These are phyloP conservation scores for Tubosaeta sp. DNA, from an alignment of 768 basidiomycete genomes.

Conservation along the genomic window DNA sequence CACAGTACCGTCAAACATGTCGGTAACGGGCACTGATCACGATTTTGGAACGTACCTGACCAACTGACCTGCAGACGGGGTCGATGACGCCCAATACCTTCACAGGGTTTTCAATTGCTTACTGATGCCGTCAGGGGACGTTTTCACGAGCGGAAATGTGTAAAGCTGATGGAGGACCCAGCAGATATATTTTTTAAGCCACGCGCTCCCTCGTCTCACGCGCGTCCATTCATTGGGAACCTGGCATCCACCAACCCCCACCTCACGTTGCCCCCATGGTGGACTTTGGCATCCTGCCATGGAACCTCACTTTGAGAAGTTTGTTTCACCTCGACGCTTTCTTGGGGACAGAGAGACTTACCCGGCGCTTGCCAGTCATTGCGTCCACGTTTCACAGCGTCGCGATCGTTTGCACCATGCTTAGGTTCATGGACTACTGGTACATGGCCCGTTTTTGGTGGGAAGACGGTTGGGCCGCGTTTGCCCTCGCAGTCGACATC, in stretches of 20 bases:
- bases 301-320: slow-evolving; percentile 16
- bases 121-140: not conserved
- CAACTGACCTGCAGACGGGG: too few species aligned
- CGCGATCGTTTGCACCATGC: slow-evolving; percentile 22
- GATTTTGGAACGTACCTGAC: too few species aligned
- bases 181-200: not conserved
- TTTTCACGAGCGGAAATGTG: not conserved
- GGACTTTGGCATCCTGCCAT: slow-evolving; percentile 1
- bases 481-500: slow-evolving; percentile 20
- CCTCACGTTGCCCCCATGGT: not conserved
- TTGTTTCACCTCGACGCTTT: not conserved
- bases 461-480: slow-evolving; percentile 26
- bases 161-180: not conserved
- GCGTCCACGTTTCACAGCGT: slow-evolving; percentile 13
- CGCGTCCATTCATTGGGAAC: not conserved
- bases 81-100: too few species aligned
- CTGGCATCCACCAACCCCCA: not conserved
- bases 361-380: slow-evolving; percentile 9
- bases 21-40: too few species aligned
- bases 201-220: not conserved
- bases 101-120: not conserved
- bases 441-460: slow-evolving; percentile 24
- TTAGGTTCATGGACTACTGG: slow-evolving; percentile 21
- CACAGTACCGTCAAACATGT: too few species aligned
- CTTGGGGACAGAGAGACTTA: not conserved